Evolutionary conservation across 1,284 basidiomycete genomes (phyloP).

Genomic region (Cryptococcus amylolentus): DNA sequence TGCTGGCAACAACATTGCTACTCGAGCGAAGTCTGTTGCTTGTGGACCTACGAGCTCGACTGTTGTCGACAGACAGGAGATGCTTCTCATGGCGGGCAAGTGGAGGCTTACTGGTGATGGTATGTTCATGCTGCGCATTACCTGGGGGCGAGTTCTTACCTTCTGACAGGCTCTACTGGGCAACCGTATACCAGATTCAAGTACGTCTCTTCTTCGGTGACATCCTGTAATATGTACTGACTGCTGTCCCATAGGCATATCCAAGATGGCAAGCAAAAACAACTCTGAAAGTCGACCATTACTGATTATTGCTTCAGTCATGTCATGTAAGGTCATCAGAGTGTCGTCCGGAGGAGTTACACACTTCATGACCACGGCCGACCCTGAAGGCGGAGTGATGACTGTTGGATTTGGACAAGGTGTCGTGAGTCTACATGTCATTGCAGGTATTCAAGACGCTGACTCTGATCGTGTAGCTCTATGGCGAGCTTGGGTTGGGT

Average conservation of each 20-base stretch:
- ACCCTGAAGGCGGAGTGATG: conserved; percentile 52
- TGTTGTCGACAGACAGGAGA: conserved; percentile 74
- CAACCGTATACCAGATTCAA: conserved; percentile 74
- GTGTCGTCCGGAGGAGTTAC: conserved; percentile 82
- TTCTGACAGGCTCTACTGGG: conserved; percentile 63
- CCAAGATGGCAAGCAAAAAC: conserved; percentile 61
- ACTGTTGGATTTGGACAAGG: conserved; percentile 63
- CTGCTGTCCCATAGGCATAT: conserved; percentile 56
- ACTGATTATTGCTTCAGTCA: conserved; percentile 32
- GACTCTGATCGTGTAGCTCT: conserved; percentile 18
- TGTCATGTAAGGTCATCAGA: conserved; percentile 67
- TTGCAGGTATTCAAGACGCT: conserved; percentile 7
- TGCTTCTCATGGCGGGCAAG: conserved; percentile 60
- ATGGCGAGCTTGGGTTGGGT: conserved; percentile 69
- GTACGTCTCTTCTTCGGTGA: conserved; percentile 9
- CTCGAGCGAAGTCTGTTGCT: conserved; percentile 63
- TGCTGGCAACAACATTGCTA: conserved; percentile 62
- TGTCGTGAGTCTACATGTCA: conserved; percentile 24
- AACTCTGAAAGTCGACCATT: not conserved
- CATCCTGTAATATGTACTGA: not conserved
- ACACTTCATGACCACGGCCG: conserved; percentile 70
- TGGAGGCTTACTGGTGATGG: conserved; percentile 94
- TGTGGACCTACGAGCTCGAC: conserved; percentile 79
- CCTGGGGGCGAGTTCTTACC: not conserved
- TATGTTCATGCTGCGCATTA: conserved; percentile 27